A percentile compares a stretch with the other conserved stretches of the same genome.
Evolutionary conservation across 2,329 filamentous ascomycete genomes (phyloP).

Genomic region (Ceratocystis ficicola): DNA sequence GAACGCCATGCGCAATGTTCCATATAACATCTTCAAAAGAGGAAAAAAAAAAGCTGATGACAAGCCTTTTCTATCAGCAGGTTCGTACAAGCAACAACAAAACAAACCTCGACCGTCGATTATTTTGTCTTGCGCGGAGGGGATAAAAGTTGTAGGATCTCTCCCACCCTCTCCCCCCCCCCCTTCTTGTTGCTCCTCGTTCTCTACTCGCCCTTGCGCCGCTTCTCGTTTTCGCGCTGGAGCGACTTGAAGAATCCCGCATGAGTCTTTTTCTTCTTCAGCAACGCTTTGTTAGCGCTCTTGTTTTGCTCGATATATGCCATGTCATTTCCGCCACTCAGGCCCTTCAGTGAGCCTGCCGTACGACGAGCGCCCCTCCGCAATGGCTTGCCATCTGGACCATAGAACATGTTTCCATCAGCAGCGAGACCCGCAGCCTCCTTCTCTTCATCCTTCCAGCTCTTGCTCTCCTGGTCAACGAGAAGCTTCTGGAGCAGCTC

Average conservation of each 20-base stretch:
- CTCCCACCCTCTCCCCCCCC: neutral
- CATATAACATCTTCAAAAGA: neutral
- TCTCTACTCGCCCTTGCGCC: slow-evolving; percentile 18
- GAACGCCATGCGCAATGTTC: neutral
- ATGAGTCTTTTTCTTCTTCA: slow-evolving; percentile 33
- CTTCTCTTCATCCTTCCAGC: slow-evolving; percentile 23
- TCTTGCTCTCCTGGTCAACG: slow-evolving; percentile 57
- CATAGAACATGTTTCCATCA: slow-evolving; percentile 25
- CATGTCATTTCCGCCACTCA: slow-evolving; percentile 92
- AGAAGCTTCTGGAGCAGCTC: slow-evolving; percentile 83
- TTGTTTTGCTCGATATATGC: slow-evolving; percentile 83
- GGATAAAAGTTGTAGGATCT: too few species aligned
- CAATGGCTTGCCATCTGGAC: slow-evolving; percentile 22
- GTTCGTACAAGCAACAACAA: neutral
- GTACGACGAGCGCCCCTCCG: slow-evolving; percentile 46
- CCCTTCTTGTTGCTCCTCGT: neutral
- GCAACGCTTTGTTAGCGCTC: slow-evolving; percentile 43
- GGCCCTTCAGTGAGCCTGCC: slow-evolving; percentile 71
- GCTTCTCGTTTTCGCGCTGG: slow-evolving; percentile 30
- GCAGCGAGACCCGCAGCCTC: slow-evolving; percentile 18
- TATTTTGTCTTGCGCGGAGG: neutral
- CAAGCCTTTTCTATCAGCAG: too few species aligned
- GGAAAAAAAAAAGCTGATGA: neutral
- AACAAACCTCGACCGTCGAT: neutral
- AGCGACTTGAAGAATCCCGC: slow-evolving; percentile 35